These are phyloP conservation scores for Metschnikowia baotianmanensis DNA, from an alignment of 805 yeast species.

Conservation along the genomic window DNA sequence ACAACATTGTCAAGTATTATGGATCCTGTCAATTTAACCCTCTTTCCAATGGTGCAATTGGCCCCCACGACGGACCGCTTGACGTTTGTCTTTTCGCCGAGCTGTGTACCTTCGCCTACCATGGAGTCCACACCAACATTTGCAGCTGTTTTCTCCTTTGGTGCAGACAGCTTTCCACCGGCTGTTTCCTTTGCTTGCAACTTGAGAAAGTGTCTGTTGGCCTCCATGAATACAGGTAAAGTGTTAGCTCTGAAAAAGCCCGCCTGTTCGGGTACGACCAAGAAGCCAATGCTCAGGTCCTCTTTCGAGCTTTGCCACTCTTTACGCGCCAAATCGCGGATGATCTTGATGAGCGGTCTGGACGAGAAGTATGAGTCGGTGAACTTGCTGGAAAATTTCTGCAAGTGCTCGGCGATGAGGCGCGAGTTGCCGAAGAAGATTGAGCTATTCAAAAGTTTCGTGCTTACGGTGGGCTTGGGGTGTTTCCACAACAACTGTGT, in stretches of 20 bases:
- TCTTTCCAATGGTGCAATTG: conserved; percentile 73
- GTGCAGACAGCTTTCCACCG: conserved; percentile 25
- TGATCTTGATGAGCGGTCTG: conserved; percentile 60
- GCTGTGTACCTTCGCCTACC: conserved; percentile 61
- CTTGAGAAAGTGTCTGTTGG: conserved; percentile 75
- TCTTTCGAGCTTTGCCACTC: conserved; percentile 77
- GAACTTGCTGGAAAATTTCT: conserved; percentile 31
- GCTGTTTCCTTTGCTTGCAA: conserved; percentile 47
- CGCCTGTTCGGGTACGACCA: conserved; percentile 66
- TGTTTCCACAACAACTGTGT: conserved; percentile 88
- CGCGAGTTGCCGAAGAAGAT: conserved; percentile 48
- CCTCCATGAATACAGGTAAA: conserved; percentile 81
- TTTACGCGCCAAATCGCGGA: conserved; percentile 85
- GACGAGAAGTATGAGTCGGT: conserved; percentile 38
- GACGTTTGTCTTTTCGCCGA: conserved; percentile 83
- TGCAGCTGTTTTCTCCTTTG: conserved; percentile 57
- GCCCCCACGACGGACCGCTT: conserved; percentile 81
- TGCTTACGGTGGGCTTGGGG: conserved; percentile 75
- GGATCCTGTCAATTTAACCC: conserved; percentile 86
- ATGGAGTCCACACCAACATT: conserved; percentile 85
- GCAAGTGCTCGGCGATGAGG: conserved; percentile 51
- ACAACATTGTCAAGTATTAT: conserved; percentile 68
- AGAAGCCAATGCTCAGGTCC: conserved; percentile 64
- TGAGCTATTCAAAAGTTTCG: conserved; percentile 69
- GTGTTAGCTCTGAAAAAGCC: conserved; percentile 76